A percentile compares a stretch with the other conserved stretches of the same genome.
These are phyloP conservation scores for Pseudogymnoascus sp. DNA, from an alignment of 2,329 filamentous ascomycete species.

Conservation along the genomic window DNA sequence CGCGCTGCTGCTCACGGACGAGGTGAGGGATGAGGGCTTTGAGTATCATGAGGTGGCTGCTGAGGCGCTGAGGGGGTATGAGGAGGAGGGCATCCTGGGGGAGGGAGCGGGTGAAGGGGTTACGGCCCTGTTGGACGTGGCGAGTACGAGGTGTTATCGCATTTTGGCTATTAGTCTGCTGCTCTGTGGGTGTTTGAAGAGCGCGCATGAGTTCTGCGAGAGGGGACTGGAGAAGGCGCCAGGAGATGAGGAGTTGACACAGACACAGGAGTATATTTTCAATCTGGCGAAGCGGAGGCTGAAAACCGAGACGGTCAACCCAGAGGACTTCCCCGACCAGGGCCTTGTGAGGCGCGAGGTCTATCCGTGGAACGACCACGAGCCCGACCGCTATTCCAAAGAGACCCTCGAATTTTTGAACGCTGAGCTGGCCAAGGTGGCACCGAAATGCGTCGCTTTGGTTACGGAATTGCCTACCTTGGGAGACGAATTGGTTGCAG, in stretches of 20 bases:
- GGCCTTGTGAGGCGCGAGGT: constrained; percentile 61
- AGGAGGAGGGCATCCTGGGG: constrained; percentile 9
- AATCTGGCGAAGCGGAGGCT: constrained; percentile 42
- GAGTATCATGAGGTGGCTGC: constrained; percentile 69
- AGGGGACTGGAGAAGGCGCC: constrained; percentile 50
- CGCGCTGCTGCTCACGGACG: constrained; percentile 78
- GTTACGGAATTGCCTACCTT: constrained; percentile 69
- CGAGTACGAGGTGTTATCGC: constrained; percentile 48
- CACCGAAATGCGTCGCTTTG: constrained; percentile 73
- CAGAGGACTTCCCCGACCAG: constrained; percentile 55
- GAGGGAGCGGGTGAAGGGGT: constrained; percentile 28
- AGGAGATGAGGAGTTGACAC: constrained; percentile 45
- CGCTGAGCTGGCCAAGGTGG: constrained; percentile 54
- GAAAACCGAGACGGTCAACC: constrained; percentile 35
- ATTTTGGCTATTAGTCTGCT: constrained; percentile 49
- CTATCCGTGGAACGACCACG: constrained; percentile 61
- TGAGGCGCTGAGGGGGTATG: constrained; percentile 27
- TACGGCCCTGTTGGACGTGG: constrained; percentile 34
- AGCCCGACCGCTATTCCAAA: constrained; percentile 61
- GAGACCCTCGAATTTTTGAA: constrained; percentile 68
- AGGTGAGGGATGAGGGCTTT: constrained; percentile 66
- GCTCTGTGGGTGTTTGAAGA: constrained; percentile 60
- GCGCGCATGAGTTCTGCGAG: constrained; percentile 56
- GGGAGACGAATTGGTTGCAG: constrained; percentile 38
- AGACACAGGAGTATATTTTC: constrained; percentile 45